Evolutionary conservation across 2,329 filamentous ascomycete species (phyloP), one percentile per base, ranked within the genome.

Genomic region (Venturia effusa): DNA sequence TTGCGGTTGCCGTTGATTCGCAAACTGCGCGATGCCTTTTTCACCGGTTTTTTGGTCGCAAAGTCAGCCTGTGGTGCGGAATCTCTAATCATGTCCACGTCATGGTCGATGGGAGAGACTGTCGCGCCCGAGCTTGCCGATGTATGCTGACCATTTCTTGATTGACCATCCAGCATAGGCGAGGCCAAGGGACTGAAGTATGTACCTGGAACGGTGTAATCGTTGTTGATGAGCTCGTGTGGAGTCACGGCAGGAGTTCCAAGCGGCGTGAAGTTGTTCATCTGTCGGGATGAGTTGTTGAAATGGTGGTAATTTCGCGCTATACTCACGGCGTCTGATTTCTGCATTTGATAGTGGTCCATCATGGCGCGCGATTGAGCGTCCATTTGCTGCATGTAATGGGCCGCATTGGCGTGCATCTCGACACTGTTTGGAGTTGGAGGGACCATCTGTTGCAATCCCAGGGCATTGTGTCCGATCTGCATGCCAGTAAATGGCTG

Each of bases 161-260:
- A 66, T 70, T 79, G 70, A 73, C 71, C 67, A 37, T 69, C 71
- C 22, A 94, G 78, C 3, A 89, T 89, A 1, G 90, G 90, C 19
- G 90, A 94, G 5, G 88, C 92, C 60, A 94, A 80, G 11, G 90
- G 90, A 71, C 89, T 94, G 73, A 94, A 92, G 75, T 92, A 93
- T 40, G 88, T 83, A 41, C 83, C 84, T 0, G 88, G 86, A 3
- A 89, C 80, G 6, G 83, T 69, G 66, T 74, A 90, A 63, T 84
- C 81, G 62, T 74, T 68, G 72, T 90, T 91, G 67, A 87, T 85
- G 51, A 84, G 80, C 70, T 92, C 90, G 61, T 92, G 80, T 27
- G 90, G 89, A 1, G 89, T 92, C 54, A 93, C 89, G 4, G 89
- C 90, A 61, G 61, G 61, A 10, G 32, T 61, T 17, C 67, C 59